Percentiles rank a stretch among this genome's conserved stretches.
Evolutionary conservation across 352 stramenopile genomes (phyloP).

Genomic region (Halophytophthora batemanensis): DNA sequence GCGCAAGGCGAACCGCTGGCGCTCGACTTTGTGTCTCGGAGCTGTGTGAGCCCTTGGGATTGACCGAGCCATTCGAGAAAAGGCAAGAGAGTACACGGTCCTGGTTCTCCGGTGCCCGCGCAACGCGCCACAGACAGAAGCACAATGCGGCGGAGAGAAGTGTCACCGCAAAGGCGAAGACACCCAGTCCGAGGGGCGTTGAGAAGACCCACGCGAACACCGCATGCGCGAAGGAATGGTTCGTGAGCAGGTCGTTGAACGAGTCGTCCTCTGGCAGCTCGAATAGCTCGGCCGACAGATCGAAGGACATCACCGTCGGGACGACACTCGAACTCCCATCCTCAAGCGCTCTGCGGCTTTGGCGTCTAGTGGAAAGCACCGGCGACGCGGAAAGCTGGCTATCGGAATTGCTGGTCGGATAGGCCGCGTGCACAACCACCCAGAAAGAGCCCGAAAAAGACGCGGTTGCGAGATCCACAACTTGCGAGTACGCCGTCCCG

Average conservation of each 20-base stretch:
- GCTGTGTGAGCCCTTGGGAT: background rate
- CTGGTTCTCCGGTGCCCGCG: conserved; percentile 60
- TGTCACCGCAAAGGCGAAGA: conserved; percentile 43
- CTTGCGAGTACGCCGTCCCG: conserved; percentile 19
- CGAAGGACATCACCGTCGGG: conserved; percentile 18
- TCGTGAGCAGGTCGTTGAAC: conserved; percentile 31
- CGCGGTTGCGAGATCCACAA: conserved; percentile 41
- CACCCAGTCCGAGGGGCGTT: conserved; percentile 36
- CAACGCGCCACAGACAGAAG: conserved; percentile 59
- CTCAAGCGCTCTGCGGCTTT: conserved; percentile 2
- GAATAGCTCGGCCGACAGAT: conserved; percentile 44
- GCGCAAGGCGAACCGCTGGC: background rate
- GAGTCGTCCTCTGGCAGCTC: conserved; percentile 13
- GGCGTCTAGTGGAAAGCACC: conserved; percentile 3
- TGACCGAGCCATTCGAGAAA: conserved; percentile 7
- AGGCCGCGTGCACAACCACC: conserved; percentile 71
- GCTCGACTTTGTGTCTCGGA: background rate
- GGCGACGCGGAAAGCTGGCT: conserved; percentile 13
- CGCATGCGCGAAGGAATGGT: conserved; percentile 43
- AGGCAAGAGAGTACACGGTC: conserved; percentile 37
- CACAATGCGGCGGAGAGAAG: conserved; percentile 33
- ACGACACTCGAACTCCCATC: background rate
- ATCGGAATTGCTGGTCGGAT: conserved; percentile 22
- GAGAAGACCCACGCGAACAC: conserved; percentile 53
- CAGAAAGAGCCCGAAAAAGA: conserved; percentile 69